phyloP scores from a whole-genome alignment of 1,284 basidiomycete genomes.

The Rhodotorula sp. region DNA sequence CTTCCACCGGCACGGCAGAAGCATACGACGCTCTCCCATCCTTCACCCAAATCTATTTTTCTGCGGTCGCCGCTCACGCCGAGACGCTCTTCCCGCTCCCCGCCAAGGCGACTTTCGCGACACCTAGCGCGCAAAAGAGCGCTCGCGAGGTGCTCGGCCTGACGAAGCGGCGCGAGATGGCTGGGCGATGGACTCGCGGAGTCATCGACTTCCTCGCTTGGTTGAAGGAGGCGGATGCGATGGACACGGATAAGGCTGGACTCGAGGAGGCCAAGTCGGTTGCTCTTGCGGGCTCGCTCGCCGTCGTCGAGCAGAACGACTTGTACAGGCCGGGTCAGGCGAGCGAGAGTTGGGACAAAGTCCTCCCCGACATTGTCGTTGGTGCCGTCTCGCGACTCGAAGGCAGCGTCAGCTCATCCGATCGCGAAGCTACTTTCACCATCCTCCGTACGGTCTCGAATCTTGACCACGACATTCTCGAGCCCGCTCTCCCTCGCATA shows the following conservation, averaged over 20 bases:
- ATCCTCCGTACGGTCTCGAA: conserved; percentile 10
- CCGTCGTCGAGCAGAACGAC: conserved; percentile 25
- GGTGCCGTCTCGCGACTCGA: conserved; percentile 14
- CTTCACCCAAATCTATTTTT: conserved; percentile 24
- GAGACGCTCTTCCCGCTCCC: conserved; percentile 35
- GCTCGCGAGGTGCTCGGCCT: conserved; percentile 36
- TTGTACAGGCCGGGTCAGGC: conserved; percentile 24
- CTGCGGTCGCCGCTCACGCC: conserved; percentile 21
- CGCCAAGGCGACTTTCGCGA: conserved; percentile 32
- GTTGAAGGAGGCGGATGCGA: neutral
- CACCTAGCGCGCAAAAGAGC: conserved; percentile 34
- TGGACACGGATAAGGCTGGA: neutral
- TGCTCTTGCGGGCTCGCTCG: conserved; percentile 14
- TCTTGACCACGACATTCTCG: conserved; percentile 20
- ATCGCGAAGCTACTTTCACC: conserved; percentile 3
- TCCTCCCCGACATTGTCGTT: conserved; percentile 7
- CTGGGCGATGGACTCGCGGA: conserved; percentile 20
- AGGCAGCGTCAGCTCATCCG: too few relatives aligned
- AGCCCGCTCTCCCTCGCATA: conserved; percentile 1
- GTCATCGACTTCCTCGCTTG: conserved; percentile 18
- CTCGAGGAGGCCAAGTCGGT: conserved; percentile 2
- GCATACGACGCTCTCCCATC: conserved; percentile 7
- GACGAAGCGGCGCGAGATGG: conserved; percentile 29
- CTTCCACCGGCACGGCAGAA: neutral
- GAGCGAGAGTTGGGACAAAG: conserved; percentile 18